Evolutionary conservation across 306 rosid genomes (phyloP).

Genomic region (Acacia melanoxylon): DNA sequence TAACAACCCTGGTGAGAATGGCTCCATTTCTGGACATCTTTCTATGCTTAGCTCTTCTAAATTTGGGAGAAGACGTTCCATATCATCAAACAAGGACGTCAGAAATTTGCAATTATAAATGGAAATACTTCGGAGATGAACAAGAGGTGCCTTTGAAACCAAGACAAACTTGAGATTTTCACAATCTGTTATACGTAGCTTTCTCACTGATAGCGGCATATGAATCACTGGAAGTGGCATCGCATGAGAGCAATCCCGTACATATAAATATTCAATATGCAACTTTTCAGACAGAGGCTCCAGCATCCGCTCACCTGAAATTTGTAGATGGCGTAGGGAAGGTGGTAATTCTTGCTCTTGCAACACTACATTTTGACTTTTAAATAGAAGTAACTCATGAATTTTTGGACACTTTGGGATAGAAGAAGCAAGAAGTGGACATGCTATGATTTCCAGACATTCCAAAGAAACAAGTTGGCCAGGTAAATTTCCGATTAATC

Average conservation of each 20-base stretch:
- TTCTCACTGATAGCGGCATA: background rate
- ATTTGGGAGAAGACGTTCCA: background rate
- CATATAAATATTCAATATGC: background rate
- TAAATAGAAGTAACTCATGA: background rate
- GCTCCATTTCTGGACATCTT: background rate
- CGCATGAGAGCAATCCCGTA: background rate
- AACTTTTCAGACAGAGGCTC: background rate
- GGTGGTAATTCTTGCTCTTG: background rate
- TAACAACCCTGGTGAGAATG: background rate
- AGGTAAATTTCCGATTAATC: background rate
- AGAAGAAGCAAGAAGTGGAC: background rate
- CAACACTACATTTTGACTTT: background rate
- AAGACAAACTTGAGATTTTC: background rate
- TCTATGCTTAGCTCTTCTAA: accelerated
- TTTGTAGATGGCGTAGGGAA: background rate
- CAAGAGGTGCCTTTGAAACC: background rate
- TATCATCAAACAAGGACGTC: background rate
- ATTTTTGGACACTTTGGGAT: background rate
- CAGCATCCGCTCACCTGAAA: background rate
- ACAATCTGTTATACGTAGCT: accelerated
- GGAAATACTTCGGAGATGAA: background rate
- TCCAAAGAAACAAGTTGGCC: background rate
- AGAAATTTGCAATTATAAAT: background rate
- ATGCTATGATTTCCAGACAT: too few relatives aligned
- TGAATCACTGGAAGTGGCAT: background rate